These are phyloP conservation scores for Talaromyces sp. DNA, from an alignment of 2,329 filamentous ascomycete genomes.

Conservation along the genomic window DNA sequence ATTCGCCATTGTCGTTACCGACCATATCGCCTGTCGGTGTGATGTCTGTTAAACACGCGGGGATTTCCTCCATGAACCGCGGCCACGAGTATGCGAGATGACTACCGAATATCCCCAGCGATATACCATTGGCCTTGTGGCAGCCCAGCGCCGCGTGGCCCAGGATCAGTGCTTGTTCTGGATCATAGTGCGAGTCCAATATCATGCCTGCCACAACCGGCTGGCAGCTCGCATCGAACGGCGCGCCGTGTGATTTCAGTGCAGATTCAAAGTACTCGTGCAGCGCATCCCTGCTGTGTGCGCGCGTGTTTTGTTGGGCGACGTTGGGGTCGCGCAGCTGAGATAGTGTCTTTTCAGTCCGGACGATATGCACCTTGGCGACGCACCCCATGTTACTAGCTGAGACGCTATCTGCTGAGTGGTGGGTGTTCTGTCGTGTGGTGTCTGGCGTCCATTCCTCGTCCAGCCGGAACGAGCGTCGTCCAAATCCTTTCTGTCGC, in stretches of 20 bases:
- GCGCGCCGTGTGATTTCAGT: conserved; percentile 9
- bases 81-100: conserved; percentile 20
- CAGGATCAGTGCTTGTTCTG: conserved; percentile 13
- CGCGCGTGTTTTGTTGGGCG: conserved; percentile 16
- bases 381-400: not conserved
- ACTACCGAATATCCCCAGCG: conserved; percentile 18
- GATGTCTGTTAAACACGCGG: conserved; percentile 25
- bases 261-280: conserved; percentile 15
- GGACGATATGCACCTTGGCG: conserved; percentile 16
- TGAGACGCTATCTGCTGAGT: not conserved
- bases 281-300: conserved; percentile 9
- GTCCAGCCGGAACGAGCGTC: conserved; percentile 19
- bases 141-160: conserved; percentile 17
- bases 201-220: conserved; percentile 18
- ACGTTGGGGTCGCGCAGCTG: conserved; percentile 14
- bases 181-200: conserved; percentile 15
- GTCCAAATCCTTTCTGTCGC: conserved; percentile 15
- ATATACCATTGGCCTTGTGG: conserved; percentile 14
- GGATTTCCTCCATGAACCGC: conserved; percentile 18
- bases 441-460: conserved; percentile 16
- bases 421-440: not conserved
- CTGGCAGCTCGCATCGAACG: conserved; percentile 12
- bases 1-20: conserved; percentile 40
- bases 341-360: conserved; percentile 14
- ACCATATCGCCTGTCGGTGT: conserved; percentile 32